Evolutionary conservation across 257 asterid genomes (phyloP), one percentile per base, ranked within the genome.

Genomic region (Pogostemon cablin): DNA sequence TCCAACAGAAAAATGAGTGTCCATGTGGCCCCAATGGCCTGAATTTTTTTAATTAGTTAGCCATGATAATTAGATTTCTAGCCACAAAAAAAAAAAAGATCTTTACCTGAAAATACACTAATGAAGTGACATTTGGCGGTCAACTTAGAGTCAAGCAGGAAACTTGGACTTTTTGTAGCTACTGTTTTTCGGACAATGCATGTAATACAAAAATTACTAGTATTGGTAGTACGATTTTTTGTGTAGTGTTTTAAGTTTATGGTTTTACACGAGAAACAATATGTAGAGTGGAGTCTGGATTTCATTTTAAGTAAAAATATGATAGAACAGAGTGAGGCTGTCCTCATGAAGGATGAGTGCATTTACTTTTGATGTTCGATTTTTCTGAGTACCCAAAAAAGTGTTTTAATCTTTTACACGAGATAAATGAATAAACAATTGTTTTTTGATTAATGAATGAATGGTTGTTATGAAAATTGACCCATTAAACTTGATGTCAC

Each of bases 21-120:
- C n/a, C 49, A 1, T 20, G 72, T 41, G 83, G 85, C 59, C 76
- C 84, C 82, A 75, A 35, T 40, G 32, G 32, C 64, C 67, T 55
- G 77, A 65, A 80, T 25, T 77, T 71, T 53, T n/a, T 9, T 73
- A 50, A 48, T 40, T 39, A 77, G 73, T 75, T 79, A 48, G 44
- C 82, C 2, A 57, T 78, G 66, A 20, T 74, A 41, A 49, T 74
- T 74, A 68, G 42, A 20, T 75, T 72, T 52, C 10, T 63, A 38
- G 57, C 55, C 72, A 62, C 20, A 69, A 39, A 12, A 3, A 52
- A 52, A 15, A 40, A 5, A 38, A 5, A 40, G 9, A 25, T 69
- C 68, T 61, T 32, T 42, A 34, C 52, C 56, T 55, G 8, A 69
- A 9, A 42, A 3, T 39, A 10, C 4, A 39, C 46, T 7, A 17